Base-by-base conservation (phyloP, 1,284 basidiomycete genomes). In the Trichosporon sp. region DNA sequence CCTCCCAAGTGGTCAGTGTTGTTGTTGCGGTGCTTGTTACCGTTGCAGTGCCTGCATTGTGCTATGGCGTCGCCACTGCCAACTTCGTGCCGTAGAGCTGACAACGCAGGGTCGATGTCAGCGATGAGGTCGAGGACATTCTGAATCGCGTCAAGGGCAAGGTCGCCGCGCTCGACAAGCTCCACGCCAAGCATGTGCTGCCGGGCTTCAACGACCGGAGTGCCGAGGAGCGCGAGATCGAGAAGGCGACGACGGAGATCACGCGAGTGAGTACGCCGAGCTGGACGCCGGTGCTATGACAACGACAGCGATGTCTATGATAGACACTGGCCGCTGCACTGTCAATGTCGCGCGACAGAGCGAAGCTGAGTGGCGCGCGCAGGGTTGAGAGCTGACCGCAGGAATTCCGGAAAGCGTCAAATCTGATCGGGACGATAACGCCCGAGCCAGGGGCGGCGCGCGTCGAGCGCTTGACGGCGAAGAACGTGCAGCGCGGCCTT, bases 401-500 rank as follows among this genome's bases (percentile, higher is more conserved):
- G 92, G 93, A 95, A 80, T 93, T 97, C 80, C 89, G 92, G 62
- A 87, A 86, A 73, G 93, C 91, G 78, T 91, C 94, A 70, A 81
- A 86, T 62, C 85, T 95, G 73, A 92, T 96, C 74, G 89, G 76
- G 27, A 73, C 75, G 62, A 81, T 81, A 64, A 71, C 69, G 74
- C 79, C 85, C 72, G 72, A 83, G 71, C 82, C 85, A 78, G 74
- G 73, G n/a, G 79, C 75, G 5, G 75, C 71, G 27, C 76, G 77
- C 67, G 84, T 92, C 66, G 88, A 91, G 76, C 84, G 86, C 18
- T 86, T 91, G 65, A 90, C 94, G 1, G 91, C 92, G 53, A 91
- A 93, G 84, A 99, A 99, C 79, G 93, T 98, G n/a, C 96, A 99
- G 82, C 90, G 95, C 34, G 95, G 91, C 12, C 88, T 99, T 44